These are phyloP conservation scores for Candida cerambycidarum DNA, from an alignment of 805 yeast genomes.

Conservation along the genomic window DNA sequence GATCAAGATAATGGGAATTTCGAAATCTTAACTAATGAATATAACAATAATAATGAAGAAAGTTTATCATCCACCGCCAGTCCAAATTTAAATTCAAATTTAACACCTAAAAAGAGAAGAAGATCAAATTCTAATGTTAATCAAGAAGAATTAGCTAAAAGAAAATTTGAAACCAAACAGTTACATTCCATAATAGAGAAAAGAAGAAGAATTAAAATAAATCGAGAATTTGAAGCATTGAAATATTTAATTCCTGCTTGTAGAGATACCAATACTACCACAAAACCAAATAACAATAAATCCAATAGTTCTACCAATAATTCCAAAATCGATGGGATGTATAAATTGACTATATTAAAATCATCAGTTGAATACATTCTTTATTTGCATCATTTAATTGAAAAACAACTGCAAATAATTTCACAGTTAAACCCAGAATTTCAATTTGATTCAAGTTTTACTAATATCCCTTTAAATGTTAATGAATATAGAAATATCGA, in stretches of 20 bases:
- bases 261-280: slow-evolving; percentile 36
- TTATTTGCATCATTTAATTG: slow-evolving; percentile 61
- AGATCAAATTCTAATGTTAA: slow-evolving; percentile 39
- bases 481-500: slow-evolving; percentile 61
- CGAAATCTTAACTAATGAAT: slow-evolving; percentile 43
- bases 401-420: slow-evolving; percentile 49
- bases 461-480: slow-evolving; percentile 56
- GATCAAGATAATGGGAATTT: slow-evolving; percentile 43
- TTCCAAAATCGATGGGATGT: slow-evolving; percentile 60
- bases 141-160: slow-evolving; percentile 40
- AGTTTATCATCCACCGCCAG: not conserved
- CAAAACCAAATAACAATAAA: slow-evolving; percentile 5
- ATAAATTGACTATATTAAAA: slow-evolving; percentile 76
- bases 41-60: slow-evolving; percentile 12
- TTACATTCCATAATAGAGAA: slow-evolving; percentile 78
- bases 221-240: slow-evolving; percentile 79
- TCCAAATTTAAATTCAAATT: slow-evolving; percentile 7
- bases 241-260: slow-evolving; percentile 80
- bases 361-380: slow-evolving; percentile 80
- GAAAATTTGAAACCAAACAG: slow-evolving; percentile 45
- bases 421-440: slow-evolving; percentile 16
- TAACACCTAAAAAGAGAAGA: slow-evolving; percentile 35
- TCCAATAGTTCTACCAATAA: slow-evolving; percentile 9
- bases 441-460: slow-evolving; percentile 47
- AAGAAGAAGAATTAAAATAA: slow-evolving; percentile 73